Evolutionary conservation across 768 basidiomycete species (phyloP), one percentile per base, ranked within the genome.

Genomic region (Leccinum aurantiacum): DNA sequence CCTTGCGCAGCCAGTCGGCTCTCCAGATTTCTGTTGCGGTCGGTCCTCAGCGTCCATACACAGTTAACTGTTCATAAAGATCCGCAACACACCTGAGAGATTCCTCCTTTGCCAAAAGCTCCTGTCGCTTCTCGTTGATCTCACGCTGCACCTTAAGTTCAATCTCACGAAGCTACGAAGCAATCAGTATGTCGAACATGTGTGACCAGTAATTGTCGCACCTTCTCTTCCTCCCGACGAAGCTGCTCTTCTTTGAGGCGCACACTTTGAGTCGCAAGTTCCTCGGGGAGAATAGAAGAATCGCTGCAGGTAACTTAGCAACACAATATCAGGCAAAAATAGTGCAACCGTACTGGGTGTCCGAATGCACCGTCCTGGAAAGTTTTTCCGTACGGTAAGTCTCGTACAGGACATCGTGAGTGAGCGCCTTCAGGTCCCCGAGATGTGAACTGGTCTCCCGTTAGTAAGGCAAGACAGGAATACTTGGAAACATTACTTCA

Each of bases 181-280:
- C 53, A 56, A 50, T 65, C 59, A 68, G 56, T 48, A 62, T 17
- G 22, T 61, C 24, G 35, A 56, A 44, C 57, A 48, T 61, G 60
- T 54, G 14, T 38, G 0, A 22, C 13, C 11, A 17, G 47, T 14
- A 31, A 54, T 29, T 2, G 9, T 57, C 74, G 13, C 38, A 91
- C 89, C 82, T 96, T 96, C 81, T 97, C 94, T 79, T 97, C 95
- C 74, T 99, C 97, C 61, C 91, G 81, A 67, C 95, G 89, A 60
- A 99, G 88, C 74, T 98, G 97, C 74, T 99, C 97, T 78, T 98
- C 97, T 80, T 98, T 98, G 79, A 98, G 88, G 58, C 96, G 90
- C 50, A 98, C 95, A 61, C 90, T 93, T 77, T 98, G 97, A 56
- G 88, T 94, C 17, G 97, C 97, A 66, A 99, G 85, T 70, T 98